Conservation (phyloP, 371 early-diverging fungal species). For the Polyrhizophydium stewartii region DNA sequence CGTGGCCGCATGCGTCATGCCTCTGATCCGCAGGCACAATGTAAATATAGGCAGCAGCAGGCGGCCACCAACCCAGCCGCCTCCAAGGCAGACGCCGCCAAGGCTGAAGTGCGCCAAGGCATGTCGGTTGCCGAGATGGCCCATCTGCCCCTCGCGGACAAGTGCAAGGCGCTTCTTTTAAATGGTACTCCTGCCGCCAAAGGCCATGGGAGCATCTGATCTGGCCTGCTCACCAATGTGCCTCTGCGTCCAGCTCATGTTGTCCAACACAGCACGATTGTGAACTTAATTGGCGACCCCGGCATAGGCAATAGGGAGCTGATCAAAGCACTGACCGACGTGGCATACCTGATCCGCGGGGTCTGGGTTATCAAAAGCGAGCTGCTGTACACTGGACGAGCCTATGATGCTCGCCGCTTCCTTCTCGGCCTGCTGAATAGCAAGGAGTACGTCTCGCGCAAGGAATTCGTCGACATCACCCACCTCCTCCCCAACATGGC, state of each 20-base stretch:
- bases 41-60: too few relatives aligned
- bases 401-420: slow-evolving; percentile 30
- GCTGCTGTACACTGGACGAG: slow-evolving; percentile 31
- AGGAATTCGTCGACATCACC: slow-evolving; percentile 21
- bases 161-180: slow-evolving; percentile 19
- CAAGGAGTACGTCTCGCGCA: slow-evolving; percentile 16
- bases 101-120: too few relatives aligned
- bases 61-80: too few relatives aligned
- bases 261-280: slow-evolving; percentile 15
- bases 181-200: slow-evolving; percentile 14
- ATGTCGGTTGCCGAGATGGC: slow-evolving; percentile 12
- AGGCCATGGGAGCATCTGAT: not conserved
- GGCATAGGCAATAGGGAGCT: slow-evolving; percentile 16
- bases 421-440: slow-evolving; percentile 30
- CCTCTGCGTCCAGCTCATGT: slow-evolving; percentile 17
- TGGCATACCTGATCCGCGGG: slow-evolving; percentile 35
- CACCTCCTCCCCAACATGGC: slow-evolving; percentile 29
- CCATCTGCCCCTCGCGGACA: slow-evolving; percentile 10
- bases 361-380: slow-evolving; percentile 41
- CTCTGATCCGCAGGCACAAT: too few relatives aligned
- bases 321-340: slow-evolving; percentile 18
- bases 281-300: slow-evolving; percentile 12
- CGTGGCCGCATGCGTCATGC: too few relatives aligned
- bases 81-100: too few relatives aligned
- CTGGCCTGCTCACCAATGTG: not conserved